These are phyloP conservation scores for Phialophora expanda DNA, from an alignment of 2,329 filamentous ascomycete genomes.

Conservation along the genomic window DNA sequence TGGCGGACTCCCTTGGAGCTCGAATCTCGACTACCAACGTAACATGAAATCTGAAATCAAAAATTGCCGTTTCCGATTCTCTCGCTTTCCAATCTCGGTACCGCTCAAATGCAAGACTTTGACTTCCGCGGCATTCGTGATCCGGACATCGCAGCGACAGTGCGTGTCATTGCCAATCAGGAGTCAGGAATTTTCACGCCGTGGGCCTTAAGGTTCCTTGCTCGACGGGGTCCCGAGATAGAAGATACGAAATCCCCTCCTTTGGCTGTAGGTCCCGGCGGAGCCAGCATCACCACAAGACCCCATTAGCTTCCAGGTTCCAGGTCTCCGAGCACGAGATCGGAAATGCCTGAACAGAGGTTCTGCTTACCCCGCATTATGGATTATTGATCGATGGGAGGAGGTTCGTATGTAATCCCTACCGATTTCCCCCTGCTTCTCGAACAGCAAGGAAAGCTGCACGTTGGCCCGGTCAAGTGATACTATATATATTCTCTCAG, in stretches of 20 bases:
- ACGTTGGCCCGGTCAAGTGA: no score
- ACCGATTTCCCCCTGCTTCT: background rate
- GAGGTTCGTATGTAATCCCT: background rate
- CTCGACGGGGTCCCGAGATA: background rate
- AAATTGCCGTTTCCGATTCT: background rate
- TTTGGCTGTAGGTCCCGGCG: background rate
- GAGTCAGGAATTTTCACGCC: background rate
- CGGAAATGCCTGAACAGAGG: background rate
- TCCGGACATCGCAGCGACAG: background rate
- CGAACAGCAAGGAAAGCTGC: background rate
- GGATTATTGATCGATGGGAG: background rate
- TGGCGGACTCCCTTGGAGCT: no score
- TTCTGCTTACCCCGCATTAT: background rate
- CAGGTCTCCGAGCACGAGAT: background rate
- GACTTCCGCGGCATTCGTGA: background rate
- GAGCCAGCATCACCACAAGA: background rate
- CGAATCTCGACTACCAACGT: background rate
- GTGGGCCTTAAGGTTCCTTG: background rate
- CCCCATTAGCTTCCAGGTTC: background rate
- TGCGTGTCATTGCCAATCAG: background rate
- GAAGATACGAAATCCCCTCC: background rate
- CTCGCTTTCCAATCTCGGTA: background rate
- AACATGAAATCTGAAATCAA: background rate
- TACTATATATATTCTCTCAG: background rate
- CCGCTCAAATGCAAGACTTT: background rate